Evolutionary conservation across 805 yeast genomes (phyloP), one percentile per base, ranked within the genome.

Genomic region (Candida silvicultrix): DNA sequence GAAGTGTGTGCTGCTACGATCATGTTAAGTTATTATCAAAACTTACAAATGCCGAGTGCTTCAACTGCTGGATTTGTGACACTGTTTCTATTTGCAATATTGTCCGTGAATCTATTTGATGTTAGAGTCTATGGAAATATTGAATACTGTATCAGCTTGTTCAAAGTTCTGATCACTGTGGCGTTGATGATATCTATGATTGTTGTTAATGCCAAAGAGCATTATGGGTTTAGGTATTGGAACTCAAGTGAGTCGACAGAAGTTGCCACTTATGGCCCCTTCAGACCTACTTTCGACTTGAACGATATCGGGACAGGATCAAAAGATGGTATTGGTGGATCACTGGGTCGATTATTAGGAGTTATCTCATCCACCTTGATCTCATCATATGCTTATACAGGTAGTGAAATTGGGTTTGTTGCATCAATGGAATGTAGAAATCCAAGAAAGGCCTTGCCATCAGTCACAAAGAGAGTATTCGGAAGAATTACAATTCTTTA

Each of bases 381-480:
- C 19, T 81, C 89, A 0, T 71, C 88, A 0, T 87, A 83, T 62
- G 85, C 95, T 0, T 87, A 82, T 57, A 79, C 85, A 42, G 95
- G 95, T 0, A 84, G 89, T 1, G 95, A 87, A 54, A 80, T 83
- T 60, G 90, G 88, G 12, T 80, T 86, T 51, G 78, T 86, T 45
- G 92, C 94, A 2, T 89, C 92, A 7, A 86, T 90, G 62, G 96
- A 87, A 62, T 85, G 90, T n/a, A 71, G 82, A 49, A 82, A 85
- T 52, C 95, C 96, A 5, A 70, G 94, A 52, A 78, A 74, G 49
- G 81, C 92, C 0, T 69, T 87, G 16, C 95, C 95, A 1, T 73
- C 81, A 11, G 92, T 94, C 1, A 85, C 90, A 2, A 80, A 74
- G 53, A 71, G 84, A 54, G 87, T 85, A 2, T 85, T 85, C 59